Conservation (phyloP, 2,329 filamentous ascomycete genomes). For the Rhinocladiella mackenziei region DNA sequence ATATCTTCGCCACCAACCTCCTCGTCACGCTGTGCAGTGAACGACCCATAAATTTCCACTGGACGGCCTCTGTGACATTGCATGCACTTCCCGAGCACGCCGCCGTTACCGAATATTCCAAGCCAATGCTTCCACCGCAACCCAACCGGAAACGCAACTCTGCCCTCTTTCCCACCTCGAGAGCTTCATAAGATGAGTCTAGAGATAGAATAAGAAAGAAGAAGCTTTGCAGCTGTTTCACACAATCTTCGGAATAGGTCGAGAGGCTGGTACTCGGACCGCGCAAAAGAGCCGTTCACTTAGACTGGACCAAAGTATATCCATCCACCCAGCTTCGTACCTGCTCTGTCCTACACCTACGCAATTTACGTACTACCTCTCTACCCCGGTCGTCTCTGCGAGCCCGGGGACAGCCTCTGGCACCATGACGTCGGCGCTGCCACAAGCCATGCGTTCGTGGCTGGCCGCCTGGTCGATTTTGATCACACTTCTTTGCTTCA, state of each 20-base stretch:
- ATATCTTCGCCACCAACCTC: neutral
- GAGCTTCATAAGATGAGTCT: constrained; percentile 5
- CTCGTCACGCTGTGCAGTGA: neutral
- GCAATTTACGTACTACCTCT: neutral
- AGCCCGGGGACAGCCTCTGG: constrained; percentile 8
- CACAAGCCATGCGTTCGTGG: constrained; percentile 7
- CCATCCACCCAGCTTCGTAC: constrained; percentile 2
- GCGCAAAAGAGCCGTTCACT: constrained; percentile 3
- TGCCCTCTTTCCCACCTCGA: neutral
- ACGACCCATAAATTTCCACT: constrained; percentile 9
- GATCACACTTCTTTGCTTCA: constrained; percentile 14
- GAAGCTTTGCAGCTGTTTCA: neutral
- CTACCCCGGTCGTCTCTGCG: neutral
- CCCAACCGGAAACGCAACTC: neutral
- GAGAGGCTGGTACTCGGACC: constrained; percentile 9
- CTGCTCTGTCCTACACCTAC: neutral
- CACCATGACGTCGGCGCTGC: constrained; percentile 16
- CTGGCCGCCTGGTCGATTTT: constrained; percentile 13
- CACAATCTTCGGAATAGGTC: constrained; percentile 2
- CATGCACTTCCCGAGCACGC: constrained; percentile 3
- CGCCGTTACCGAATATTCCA: neutral
- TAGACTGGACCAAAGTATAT: constrained; percentile 3
- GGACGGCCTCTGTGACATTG: neutral
- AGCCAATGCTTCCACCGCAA: constrained; percentile 6
- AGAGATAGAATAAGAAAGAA: constrained; percentile 3